Percentiles rank a stretch among this genome's conserved stretches.
phyloP scores from a whole-genome alignment of 2,329 filamentous ascomycete genomes.

The Alternaria metachromatica region DNA sequence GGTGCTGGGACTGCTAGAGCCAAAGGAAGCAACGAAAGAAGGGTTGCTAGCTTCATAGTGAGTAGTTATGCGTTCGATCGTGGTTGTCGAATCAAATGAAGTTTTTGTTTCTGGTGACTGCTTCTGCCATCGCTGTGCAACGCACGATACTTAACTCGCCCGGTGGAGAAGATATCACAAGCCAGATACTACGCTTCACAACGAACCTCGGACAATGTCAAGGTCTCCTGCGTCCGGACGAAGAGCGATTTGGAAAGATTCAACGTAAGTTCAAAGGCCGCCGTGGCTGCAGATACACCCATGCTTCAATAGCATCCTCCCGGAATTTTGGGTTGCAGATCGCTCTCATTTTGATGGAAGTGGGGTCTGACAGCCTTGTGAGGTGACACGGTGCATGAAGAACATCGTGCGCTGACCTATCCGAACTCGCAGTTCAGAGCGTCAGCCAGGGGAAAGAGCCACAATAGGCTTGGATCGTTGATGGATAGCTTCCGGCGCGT shows the following conservation, averaged over 20 bases:
- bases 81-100: neutral
- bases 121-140: constrained; percentile 5
- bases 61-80: neutral
- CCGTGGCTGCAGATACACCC: constrained; percentile 31
- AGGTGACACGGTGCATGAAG: neutral
- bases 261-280: constrained; percentile 5
- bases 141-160: constrained; percentile 9
- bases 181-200: constrained; percentile 12
- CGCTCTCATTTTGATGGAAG: constrained; percentile 5
- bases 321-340: constrained; percentile 10
- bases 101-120: neutral
- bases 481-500: constrained; percentile 13
- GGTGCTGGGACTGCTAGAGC: constrained; percentile 42
- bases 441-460: constrained; percentile 17
- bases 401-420: constrained; percentile 10
- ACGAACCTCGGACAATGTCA: constrained; percentile 22
- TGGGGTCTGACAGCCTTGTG: constrained; percentile 4
- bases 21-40: constrained; percentile 37
- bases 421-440: neutral
- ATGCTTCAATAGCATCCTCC: constrained; percentile 5
- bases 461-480: constrained; percentile 1
- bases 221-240: constrained; percentile 21
- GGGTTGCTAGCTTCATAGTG: constrained; percentile 37
- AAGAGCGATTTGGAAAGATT: constrained; percentile 10
- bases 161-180: constrained; percentile 20